These are phyloP conservation scores for Flaveria robusta DNA, from an alignment of 129 eudicot genomes.

Conservation along the genomic window DNA sequence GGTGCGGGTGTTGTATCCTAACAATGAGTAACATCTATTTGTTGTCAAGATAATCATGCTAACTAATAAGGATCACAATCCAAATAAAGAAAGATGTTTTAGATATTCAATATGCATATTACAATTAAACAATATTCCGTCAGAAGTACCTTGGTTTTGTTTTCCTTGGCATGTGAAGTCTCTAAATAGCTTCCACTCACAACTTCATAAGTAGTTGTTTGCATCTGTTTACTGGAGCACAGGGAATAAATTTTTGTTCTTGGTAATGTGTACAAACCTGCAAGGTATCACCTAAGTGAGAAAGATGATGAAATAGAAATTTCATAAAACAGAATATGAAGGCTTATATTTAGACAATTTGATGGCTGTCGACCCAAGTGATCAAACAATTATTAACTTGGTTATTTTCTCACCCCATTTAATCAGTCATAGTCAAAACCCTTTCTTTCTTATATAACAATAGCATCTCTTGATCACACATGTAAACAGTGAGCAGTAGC, in stretches of 20 bases:
- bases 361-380: background rate
- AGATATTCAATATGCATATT: background rate
- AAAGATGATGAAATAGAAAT: background rate
- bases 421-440: background rate
- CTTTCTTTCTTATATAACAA: background rate
- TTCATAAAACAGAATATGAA: background rate
- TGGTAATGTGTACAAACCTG: constrained; percentile 47
- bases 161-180: constrained; percentile 37
- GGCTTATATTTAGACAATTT: background rate
- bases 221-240: constrained; percentile 65
- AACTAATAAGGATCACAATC: too few species aligned
- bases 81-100: too few species aligned
- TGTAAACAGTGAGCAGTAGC: background rate
- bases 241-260: constrained; percentile 38
- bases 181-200: constrained; percentile 74
- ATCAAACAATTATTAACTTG: background rate
- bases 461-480: background rate
- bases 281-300: constrained; percentile 26
- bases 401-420: background rate
- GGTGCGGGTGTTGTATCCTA: constrained; percentile 48
- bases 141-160: constrained; percentile 44
- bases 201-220: constrained; percentile 66
- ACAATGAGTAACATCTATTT: constrained; percentile 12
- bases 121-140: background rate
- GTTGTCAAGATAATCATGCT: too few species aligned